Percentiles rank a stretch among this genome's conserved stretches.
Evolutionary conservation across 495 filamentous ascomycete species (phyloP).

Genomic region (Aspergillus indologenus): DNA sequence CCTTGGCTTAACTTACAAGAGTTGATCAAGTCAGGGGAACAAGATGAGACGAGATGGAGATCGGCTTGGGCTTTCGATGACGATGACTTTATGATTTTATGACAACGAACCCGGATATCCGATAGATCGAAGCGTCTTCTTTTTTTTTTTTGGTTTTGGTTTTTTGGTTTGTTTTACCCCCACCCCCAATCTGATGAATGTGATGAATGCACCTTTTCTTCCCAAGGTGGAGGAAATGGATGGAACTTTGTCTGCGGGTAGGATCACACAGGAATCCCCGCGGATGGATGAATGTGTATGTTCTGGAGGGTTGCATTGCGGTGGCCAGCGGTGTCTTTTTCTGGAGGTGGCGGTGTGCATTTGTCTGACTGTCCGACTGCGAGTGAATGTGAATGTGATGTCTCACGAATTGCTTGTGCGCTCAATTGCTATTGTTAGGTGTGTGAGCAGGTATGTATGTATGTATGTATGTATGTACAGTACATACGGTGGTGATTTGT

Average conservation of each 20-base stretch:
- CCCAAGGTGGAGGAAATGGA: neutral
- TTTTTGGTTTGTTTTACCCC: neutral
- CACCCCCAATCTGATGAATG: too few relatives aligned
- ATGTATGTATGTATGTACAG: neutral
- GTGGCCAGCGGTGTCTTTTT: constrained; percentile 11
- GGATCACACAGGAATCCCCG: constrained; percentile 4
- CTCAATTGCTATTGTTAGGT: neutral
- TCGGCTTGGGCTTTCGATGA: constrained; percentile 11
- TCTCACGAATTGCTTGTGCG: neutral
- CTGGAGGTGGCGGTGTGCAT: neutral
- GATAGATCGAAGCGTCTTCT: constrained; percentile 22
- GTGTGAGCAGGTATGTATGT: neutral
- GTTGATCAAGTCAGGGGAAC: neutral
- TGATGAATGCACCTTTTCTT: too few relatives aligned
- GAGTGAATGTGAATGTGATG: neutral
- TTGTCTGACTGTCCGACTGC: neutral
- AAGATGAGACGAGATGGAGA: neutral
- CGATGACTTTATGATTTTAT: constrained; percentile 24
- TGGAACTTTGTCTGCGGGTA: constrained; percentile 11
- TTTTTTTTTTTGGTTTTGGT: constrained; percentile 1
- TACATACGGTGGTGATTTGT: neutral
- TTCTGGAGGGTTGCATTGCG: constrained; percentile 7
- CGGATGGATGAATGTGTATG: constrained; percentile 10
- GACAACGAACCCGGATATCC: constrained; percentile 24
- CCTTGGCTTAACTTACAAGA: neutral